Base-by-base conservation (phyloP, 169 alveolate genomes). In the Plasmodium yoelii region DNA sequence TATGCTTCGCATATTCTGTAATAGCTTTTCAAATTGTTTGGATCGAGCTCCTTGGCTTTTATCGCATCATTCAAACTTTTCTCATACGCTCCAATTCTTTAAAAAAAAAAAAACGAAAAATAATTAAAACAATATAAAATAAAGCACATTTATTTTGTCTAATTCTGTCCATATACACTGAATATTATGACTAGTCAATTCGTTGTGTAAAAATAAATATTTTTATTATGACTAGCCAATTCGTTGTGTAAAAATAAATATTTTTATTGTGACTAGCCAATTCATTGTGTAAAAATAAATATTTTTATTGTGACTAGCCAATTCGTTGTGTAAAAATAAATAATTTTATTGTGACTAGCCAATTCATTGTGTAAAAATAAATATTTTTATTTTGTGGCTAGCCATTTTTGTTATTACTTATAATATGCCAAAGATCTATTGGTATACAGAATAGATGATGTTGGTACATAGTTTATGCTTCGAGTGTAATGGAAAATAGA, bases 341-440 rank as follows among this genome's bases (percentile, higher is more conserved):
- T 28, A 1, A 2, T 28, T 28, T 28, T 26, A 26, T 26, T 26
- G 1, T 26, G 34, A 26, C 34, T 26, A 26, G 34, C 34, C 34
- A 26, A 1, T 26, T 26, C 34, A 26, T 26, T 26, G 34, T 26
- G 34, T 26, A 26, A 26, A 26, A 26, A 26, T 46, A 15, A 13
- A 68, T 46, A 28, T 22, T 6, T n/a, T 59, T 19, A 4, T 15
- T 39, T 75, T 53, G 19, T 15, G 26, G 28, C 46, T 5, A 5
- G 49, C 26, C 28, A 18, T 47, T 53, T 34, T 19, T 46, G 19
- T 26, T 59, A 9, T 42, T 65, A 75, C 88, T 75, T 75, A 69
- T 63, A 75, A 51, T 75, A 75, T n/a, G 88, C 88, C 65, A 75
- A 28, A 12, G 88, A 75, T 44, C 88, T 51, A 24, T 75, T 75